Percentiles rank a stretch among this genome's conserved stretches.
phyloP scores from a whole-genome alignment of 2,329 filamentous ascomycete species.

The Exophiala sideris region DNA sequence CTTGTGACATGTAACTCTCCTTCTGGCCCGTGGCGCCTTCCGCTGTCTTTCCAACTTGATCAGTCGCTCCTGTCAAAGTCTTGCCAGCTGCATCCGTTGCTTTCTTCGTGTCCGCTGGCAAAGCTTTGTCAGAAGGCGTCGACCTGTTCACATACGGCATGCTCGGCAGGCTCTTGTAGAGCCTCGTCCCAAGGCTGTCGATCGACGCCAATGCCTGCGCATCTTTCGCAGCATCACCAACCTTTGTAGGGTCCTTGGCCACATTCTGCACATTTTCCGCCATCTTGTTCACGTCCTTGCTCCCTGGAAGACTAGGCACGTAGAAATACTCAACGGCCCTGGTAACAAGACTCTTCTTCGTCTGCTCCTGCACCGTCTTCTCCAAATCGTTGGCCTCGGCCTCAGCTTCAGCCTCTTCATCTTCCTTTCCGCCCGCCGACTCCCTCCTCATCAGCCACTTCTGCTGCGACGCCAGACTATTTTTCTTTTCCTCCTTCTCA shows the following conservation, averaged over 20 bases:
- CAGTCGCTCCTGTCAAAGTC: constrained; percentile 4
- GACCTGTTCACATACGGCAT: constrained; percentile 22
- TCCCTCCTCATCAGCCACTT: constrained; percentile 25
- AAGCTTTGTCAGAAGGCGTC: constrained; percentile 9
- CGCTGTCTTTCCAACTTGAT: constrained; percentile 7
- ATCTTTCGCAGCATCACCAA: constrained; percentile 15
- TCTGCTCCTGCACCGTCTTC: constrained; percentile 29
- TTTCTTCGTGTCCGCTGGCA: constrained; percentile 11
- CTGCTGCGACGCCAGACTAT: constrained; percentile 24
- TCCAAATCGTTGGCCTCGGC: constrained; percentile 28
- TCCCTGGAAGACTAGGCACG: constrained; percentile 20
- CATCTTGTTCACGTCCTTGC: constrained; percentile 26
- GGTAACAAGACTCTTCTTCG: constrained; percentile 29
- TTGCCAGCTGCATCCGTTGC: constrained; percentile 8
- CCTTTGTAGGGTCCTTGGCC: constrained; percentile 13
- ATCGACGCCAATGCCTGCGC: constrained; percentile 15
- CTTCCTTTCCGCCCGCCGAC: constrained; percentile 26
- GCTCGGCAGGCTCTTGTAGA: constrained; percentile 24
- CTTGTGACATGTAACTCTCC: constrained; percentile 25
- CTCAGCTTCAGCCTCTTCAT: constrained; percentile 29
- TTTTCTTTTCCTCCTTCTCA: constrained; percentile 38
- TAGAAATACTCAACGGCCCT: constrained; percentile 30
- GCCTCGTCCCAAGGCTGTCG: constrained; percentile 15
- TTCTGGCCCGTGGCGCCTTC: constrained; percentile 3
- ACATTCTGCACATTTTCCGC: constrained; percentile 17